phyloP scores from a whole-genome alignment of 441 rosid species.

The Euphorbia schlechtendalii region DNA sequence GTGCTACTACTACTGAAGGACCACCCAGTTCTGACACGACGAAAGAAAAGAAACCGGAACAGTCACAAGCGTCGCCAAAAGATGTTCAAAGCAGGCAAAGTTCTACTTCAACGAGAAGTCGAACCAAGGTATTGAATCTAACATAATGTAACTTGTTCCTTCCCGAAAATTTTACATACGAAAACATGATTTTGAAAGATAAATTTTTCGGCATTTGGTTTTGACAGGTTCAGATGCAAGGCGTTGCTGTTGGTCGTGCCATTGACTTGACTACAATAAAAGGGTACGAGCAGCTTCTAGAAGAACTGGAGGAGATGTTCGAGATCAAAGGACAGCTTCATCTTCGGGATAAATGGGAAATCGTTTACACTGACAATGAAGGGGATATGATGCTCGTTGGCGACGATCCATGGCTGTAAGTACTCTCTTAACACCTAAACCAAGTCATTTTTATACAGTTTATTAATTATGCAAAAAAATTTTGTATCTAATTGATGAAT shows the following conservation, averaged over 20 bases:
- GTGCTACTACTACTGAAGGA: slow-evolving; percentile 24
- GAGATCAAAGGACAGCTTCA: slow-evolving; percentile 70
- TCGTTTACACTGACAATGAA: slow-evolving; percentile 77
- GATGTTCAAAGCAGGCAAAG: slow-evolving; percentile 61
- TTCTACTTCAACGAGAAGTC: slow-evolving; percentile 46
- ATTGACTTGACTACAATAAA: slow-evolving; percentile 58
- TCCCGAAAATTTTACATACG: neutral
- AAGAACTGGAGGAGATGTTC: slow-evolving; percentile 80
- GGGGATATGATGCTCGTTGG: slow-evolving; percentile 94
- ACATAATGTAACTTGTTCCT: neutral
- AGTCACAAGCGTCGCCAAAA: slow-evolving; percentile 37
- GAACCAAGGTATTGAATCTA: slow-evolving; percentile 61
- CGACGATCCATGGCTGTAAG: slow-evolving; percentile 95
- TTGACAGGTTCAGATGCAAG: slow-evolving; percentile 85
- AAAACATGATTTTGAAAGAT: neutral
- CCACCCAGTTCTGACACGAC: slow-evolving; percentile 35
- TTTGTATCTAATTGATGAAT: neutral
- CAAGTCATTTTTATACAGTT: too few relatives aligned
- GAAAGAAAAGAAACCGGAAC: slow-evolving; percentile 49
- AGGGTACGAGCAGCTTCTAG: slow-evolving; percentile 65
- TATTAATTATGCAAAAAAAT: neutral
- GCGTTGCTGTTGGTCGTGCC: slow-evolving; percentile 87
- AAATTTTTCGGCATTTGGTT: slow-evolving; percentile 13
- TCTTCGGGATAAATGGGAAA: slow-evolving; percentile 57
- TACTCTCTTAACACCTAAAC: too few relatives aligned